Evolutionary conservation across 164 flowering plant genomes (phyloP).

Genomic region (Magnolia changhungtana): DNA sequence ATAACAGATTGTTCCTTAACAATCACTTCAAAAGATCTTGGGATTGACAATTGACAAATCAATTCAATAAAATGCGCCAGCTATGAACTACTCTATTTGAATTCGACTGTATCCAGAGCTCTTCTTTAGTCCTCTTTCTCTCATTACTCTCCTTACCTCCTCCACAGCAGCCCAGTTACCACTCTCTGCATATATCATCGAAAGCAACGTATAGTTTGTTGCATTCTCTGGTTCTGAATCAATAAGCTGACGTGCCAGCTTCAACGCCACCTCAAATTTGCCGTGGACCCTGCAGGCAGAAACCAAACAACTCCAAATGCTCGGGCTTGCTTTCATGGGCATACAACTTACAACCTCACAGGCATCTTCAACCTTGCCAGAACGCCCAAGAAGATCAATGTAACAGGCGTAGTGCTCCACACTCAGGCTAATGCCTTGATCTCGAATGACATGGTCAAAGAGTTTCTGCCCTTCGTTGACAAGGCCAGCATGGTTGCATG

Average conservation of each 20-base stretch:
- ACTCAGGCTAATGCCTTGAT: constrained; percentile 8
- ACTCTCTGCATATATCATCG: constrained; percentile 44
- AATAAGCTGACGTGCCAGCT: constrained; percentile 36
- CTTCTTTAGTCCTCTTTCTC: constrained; percentile 36
- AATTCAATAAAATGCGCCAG: background rate
- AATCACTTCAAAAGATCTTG: no score
- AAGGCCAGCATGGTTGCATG: constrained; percentile 60
- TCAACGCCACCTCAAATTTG: constrained; percentile 45
- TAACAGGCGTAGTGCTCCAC: constrained; percentile 61
- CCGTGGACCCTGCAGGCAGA: constrained; percentile 52
- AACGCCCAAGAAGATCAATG: constrained; percentile 60
- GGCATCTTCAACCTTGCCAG: constrained; percentile 61
- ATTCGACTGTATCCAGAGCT: constrained; percentile 43
- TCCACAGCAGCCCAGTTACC: constrained; percentile 48
- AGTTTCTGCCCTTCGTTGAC: constrained; percentile 42
- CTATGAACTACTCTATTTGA: constrained; percentile 7
- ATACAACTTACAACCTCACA: constrained; percentile 31
- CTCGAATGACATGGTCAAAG: constrained; percentile 24
- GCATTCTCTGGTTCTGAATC: constrained; percentile 48
- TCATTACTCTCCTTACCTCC: constrained; percentile 44
- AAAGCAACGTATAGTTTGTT: constrained; percentile 44
- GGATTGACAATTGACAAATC: no score
- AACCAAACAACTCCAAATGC: constrained; percentile 49
- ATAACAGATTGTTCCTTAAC: no score
- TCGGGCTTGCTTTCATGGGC: constrained; percentile 47